phyloP scores from a whole-genome alignment of 129 eudicot species.

The Solidago caesia region DNA sequence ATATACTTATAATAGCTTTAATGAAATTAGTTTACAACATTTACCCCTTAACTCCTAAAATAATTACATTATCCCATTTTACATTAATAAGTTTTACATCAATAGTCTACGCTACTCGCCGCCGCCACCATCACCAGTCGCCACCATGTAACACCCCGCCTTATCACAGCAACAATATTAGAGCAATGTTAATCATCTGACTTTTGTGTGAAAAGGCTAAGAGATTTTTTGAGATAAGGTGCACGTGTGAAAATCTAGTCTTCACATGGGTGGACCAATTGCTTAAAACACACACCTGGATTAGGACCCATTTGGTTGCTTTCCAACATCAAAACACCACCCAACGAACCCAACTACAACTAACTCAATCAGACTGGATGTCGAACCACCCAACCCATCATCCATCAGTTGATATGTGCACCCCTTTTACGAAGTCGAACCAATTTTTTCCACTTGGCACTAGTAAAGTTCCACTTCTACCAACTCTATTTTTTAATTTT shows the following conservation, averaged over 20 bases:
- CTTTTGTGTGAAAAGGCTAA: not conserved
- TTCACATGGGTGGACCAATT: conserved; percentile 12
- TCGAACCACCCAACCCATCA: conserved; percentile 21
- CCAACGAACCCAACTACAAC: conserved; percentile 28
- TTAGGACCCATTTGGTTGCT: conserved; percentile 14
- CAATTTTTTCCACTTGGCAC: not conserved
- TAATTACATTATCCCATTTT: no score
- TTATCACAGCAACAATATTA: no score
- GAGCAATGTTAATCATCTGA: not conserved
- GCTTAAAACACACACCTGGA: conserved; percentile 37
- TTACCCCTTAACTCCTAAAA: no score
- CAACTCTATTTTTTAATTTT: no score
- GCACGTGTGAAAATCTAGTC: conserved; percentile 28
- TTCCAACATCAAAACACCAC: conserved; percentile 25
- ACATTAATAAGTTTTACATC: no score
- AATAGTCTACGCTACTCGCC: no score
- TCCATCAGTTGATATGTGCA: conserved; percentile 24
- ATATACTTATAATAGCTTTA: no score
- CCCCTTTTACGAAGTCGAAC: conserved; percentile 11
- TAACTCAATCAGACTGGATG: conserved; percentile 24
- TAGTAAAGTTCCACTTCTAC: no score
- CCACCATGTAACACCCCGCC: no score
- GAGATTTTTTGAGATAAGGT: conserved; percentile 7
- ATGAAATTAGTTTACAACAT: no score
- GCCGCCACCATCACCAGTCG: no score